phyloP scores from a whole-genome alignment of 169 alveolate genomes.

The Cystoisospora suis region DNA sequence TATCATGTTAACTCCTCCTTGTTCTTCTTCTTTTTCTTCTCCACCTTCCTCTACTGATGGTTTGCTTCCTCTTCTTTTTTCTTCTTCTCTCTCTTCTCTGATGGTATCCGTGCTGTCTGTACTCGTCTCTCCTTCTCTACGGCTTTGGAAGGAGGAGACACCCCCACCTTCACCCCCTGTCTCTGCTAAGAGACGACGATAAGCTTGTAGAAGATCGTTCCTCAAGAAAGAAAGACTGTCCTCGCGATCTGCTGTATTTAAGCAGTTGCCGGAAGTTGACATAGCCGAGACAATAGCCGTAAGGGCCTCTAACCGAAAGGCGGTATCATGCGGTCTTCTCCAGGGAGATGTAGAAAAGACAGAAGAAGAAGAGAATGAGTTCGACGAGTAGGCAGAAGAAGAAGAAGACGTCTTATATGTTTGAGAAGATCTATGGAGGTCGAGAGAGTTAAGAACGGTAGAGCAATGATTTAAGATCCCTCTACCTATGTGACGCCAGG shows the following conservation, averaged over 20 bases:
- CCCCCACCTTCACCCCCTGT: not conserved
- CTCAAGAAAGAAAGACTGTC: not conserved
- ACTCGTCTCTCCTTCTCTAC: not conserved
- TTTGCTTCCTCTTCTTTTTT: not conserved
- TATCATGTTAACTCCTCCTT: no score
- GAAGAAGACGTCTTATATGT: no score
- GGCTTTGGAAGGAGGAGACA: not conserved
- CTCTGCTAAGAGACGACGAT: not conserved
- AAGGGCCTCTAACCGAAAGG: no score
- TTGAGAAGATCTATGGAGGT: no score
- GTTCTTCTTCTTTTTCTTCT: not conserved
- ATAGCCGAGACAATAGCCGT: no score
- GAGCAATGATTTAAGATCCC: no score
- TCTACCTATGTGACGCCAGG: no score
- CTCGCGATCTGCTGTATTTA: not conserved
- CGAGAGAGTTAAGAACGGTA: no score
- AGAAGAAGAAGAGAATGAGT: no score
- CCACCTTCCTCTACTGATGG: not conserved
- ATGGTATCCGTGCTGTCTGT: not conserved
- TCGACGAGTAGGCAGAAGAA: no score
- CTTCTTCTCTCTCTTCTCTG: not conserved
- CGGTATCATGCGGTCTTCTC: no score
- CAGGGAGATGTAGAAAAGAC: no score
- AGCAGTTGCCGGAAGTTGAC: not conserved
- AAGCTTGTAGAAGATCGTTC: not conserved